Evolutionary conservation across 495 filamentous ascomycete genomes (phyloP).

Genomic region (Usnea hakonensis): DNA sequence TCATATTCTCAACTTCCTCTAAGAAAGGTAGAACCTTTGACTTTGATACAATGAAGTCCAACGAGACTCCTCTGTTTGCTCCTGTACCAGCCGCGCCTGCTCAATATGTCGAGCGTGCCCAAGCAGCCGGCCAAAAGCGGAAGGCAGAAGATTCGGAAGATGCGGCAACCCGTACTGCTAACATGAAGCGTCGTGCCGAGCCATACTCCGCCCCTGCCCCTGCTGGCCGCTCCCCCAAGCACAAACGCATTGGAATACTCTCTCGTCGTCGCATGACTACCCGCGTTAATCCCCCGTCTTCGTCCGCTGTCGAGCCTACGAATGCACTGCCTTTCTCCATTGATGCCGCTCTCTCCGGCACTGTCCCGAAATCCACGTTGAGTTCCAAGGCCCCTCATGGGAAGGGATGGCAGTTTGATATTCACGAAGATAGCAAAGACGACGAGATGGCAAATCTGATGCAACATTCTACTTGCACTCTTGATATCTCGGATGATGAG

Average conservation of each 20-base stretch:
- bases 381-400: slow-evolving; percentile 21
- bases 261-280: slow-evolving; percentile 49
- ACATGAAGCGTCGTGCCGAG: slow-evolving; percentile 32
- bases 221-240: slow-evolving; percentile 56
- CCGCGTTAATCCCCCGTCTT: slow-evolving; percentile 51
- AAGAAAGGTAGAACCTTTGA: slow-evolving; percentile 53
- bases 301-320: slow-evolving; percentile 28
- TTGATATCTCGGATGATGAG: slow-evolving; percentile 75
- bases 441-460: slow-evolving; percentile 86
- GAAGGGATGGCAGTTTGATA: slow-evolving; percentile 74
- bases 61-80: slow-evolving; percentile 37
- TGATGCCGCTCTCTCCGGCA: slow-evolving; percentile 66
- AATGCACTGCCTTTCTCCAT: slow-evolving; percentile 61
- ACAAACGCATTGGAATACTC: slow-evolving; percentile 56
- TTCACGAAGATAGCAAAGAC: slow-evolving; percentile 85
- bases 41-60: slow-evolving; percentile 31
- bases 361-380: slow-evolving; percentile 30
- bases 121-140: slow-evolving; percentile 29
- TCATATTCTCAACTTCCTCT: slow-evolving; percentile 51
- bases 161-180: slow-evolving; percentile 25
- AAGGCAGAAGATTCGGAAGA: slow-evolving; percentile 28
- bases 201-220: slow-evolving; percentile 49
- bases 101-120: slow-evolving; percentile 24
- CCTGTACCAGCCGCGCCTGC: slow-evolving; percentile 22
- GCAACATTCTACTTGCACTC: slow-evolving; percentile 75